phyloP scores from a whole-genome alignment of 2,329 filamentous ascomycete species.

The Samsoniella hepiali region DNA sequence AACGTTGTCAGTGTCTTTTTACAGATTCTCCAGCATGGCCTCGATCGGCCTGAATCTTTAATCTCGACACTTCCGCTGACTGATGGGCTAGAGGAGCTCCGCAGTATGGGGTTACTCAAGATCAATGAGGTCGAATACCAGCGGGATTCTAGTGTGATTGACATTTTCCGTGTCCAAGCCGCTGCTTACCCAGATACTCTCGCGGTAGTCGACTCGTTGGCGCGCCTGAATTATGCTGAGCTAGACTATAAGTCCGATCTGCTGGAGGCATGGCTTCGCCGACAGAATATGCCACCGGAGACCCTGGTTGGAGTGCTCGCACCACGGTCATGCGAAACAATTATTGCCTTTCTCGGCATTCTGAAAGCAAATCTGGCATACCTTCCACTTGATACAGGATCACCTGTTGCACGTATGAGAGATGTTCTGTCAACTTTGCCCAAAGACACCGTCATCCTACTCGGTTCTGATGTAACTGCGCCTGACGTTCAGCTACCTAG shows the following conservation, averaged over 20 bases:
- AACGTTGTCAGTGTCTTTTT: conserved; percentile 1
- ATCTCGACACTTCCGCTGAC: conserved; percentile 4
- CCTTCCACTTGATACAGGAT: conserved; percentile 25
- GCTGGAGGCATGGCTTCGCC: conserved; percentile 23
- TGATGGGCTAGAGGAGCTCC: conserved; percentile 1
- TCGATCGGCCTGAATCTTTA: background rate
- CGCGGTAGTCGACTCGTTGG: conserved; percentile 22
- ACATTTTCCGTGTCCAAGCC: conserved; percentile 25
- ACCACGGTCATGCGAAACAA: conserved; percentile 25
- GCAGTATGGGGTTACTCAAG: conserved; percentile 11
- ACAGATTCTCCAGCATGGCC: conserved; percentile 4
- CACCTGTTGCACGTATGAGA: conserved; percentile 20
- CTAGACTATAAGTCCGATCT: conserved; percentile 23
- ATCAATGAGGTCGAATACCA: conserved; percentile 18
- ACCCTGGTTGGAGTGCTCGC: conserved; percentile 23
- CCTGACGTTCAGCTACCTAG: background rate
- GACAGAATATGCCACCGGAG: conserved; percentile 16
- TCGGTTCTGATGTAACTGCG: conserved; percentile 9
- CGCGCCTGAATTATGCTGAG: conserved; percentile 24
- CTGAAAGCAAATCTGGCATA: conserved; percentile 28
- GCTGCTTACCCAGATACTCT: conserved; percentile 13
- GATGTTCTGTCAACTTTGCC: conserved; percentile 20
- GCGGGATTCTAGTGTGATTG: conserved; percentile 23
- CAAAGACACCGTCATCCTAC: conserved; percentile 5
- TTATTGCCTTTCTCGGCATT: conserved; percentile 25